Evolutionary conservation across 179 eudicot species (phyloP), one percentile per base, ranked within the genome.

Genomic region (Vitellaria paradoxa): DNA sequence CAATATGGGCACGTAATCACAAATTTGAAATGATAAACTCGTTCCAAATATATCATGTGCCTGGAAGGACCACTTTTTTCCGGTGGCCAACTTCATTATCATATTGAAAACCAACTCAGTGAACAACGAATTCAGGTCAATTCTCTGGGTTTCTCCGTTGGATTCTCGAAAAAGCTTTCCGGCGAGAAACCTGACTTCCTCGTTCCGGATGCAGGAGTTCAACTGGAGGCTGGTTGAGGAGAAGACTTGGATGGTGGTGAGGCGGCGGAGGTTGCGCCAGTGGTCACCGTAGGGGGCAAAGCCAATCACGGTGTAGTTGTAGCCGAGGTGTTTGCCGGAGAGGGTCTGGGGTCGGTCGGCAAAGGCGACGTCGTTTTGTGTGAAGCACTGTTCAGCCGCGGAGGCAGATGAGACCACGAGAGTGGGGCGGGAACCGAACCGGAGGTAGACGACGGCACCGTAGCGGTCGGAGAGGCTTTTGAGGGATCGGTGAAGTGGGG

Each of bases 181-280:
- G 14, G 26, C 56, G 14, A 69, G 23, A n/a, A 9, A 45, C 14
- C 30, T 12, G 49, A 69, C 52, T 50, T 74, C 77, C n/a, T 79
- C 76, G 0, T 15, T 42, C 4, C 76, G 63, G 13, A 69, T 24
- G 4, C n/a, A 42, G 6, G 80, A 37, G 12, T 53, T 60, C 18
- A 6, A 37, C 0, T 46, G 57, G 12, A 83, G 60, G 18, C 80
- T 59, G 64, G 49, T 52, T 4, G 80, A 13, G 14, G 80, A 83
- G 47, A 82, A 68, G 52, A 83, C 30, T 0, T 76, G 69, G 23
- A 24, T 7, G 18, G 76, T 21, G 5, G 68, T 18, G 7, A 79
- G 11, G 6, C 83, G 85, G 20, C 85, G 77, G 0, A 83, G 78
- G 47, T 73, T 83, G 42, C 80, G 76, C 85, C 83, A 80, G 55